Conservation (phyloP, 208 protist genomes). For the Phytomonas sp. region DNA sequence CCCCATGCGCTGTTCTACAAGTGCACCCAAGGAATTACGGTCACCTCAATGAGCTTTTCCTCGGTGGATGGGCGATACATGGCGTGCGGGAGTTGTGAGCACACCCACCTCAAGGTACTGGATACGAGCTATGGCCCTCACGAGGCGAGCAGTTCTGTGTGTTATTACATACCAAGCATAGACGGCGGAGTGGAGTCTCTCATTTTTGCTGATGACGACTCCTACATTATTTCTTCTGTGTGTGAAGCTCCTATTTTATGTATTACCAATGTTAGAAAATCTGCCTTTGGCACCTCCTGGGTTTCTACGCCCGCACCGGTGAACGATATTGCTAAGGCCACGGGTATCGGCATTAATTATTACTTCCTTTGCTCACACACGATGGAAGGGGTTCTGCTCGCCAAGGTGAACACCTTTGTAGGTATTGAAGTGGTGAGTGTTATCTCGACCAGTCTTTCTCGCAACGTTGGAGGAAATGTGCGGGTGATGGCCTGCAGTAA, state of each 20-base stretch:
- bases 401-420: slow-evolving; percentile 42
- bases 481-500: slow-evolving; percentile 42
- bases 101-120: slow-evolving; percentile 48
- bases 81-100: slow-evolving; percentile 36
- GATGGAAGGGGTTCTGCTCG: slow-evolving; percentile 63
- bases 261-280: slow-evolving; percentile 25
- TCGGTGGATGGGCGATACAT: slow-evolving; percentile 42
- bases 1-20: slow-evolving; percentile 65
- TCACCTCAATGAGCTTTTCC: slow-evolving; percentile 48
- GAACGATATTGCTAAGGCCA: slow-evolving; percentile 28
- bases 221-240: slow-evolving; percentile 48
- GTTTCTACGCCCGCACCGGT: slow-evolving; percentile 43
- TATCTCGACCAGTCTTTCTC: slow-evolving; percentile 55
- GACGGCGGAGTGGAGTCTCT: slow-evolving; percentile 50
- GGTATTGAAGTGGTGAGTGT: slow-evolving; percentile 56
- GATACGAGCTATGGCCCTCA: slow-evolving; percentile 36
- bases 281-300: slow-evolving; percentile 4
- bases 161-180: slow-evolving; percentile 24
- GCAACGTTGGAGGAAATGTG: slow-evolving; percentile 58
- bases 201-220: slow-evolving; percentile 60
- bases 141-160: slow-evolving; percentile 9
- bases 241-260: slow-evolving; percentile 32
- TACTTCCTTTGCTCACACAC: slow-evolving; percentile 42
- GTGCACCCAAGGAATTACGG: slow-evolving; percentile 20
- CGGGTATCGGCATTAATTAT: slow-evolving; percentile 44